A percentile compares a stretch with the other conserved stretches of the same genome.
phyloP scores from a whole-genome alignment of 2,329 filamentous ascomycete species.

The Alternaria gansuensis region DNA sequence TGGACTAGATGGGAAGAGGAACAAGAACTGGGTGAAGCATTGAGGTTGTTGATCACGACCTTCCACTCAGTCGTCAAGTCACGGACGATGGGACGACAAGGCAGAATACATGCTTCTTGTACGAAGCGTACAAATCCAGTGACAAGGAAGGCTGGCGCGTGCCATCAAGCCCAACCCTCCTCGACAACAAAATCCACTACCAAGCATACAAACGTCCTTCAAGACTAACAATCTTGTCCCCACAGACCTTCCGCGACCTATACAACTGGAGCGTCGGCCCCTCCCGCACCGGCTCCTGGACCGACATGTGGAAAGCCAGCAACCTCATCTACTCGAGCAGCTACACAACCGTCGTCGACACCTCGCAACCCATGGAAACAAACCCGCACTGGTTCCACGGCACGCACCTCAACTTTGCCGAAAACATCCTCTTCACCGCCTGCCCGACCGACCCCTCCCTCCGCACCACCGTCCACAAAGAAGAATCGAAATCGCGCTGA shows the following conservation, averaged over 20 bases:
- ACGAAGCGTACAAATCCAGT: background rate
- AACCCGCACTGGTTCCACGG: slow-evolving; percentile 82
- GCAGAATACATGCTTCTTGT: too few relatives aligned
- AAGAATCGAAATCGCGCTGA: slow-evolving; percentile 74
- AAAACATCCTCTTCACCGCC: slow-evolving; percentile 76
- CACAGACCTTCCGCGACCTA: slow-evolving; percentile 72
- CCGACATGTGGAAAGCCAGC: slow-evolving; percentile 43
- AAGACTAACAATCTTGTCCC: background rate
- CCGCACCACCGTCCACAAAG: slow-evolving; percentile 68
- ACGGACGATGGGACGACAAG: background rate
- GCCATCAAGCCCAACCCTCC: background rate
- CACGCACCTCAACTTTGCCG: slow-evolving; percentile 77
- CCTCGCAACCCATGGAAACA: slow-evolving; percentile 71
- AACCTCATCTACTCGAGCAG: slow-evolving; percentile 44
- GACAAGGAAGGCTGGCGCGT: background rate
- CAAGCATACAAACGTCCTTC: background rate
- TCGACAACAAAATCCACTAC: background rate
- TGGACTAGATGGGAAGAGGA: background rate
- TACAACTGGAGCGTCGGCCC: slow-evolving; percentile 72
- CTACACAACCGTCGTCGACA: slow-evolving; percentile 67
- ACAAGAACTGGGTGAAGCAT: background rate
- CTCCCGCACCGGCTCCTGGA: slow-evolving; percentile 60
- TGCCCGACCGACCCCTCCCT: slow-evolving; percentile 55
- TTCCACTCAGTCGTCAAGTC: background rate
- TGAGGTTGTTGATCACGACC: background rate